phyloP scores from a whole-genome alignment of 148 eudicot species.

The Rhododendron henanense region DNA sequence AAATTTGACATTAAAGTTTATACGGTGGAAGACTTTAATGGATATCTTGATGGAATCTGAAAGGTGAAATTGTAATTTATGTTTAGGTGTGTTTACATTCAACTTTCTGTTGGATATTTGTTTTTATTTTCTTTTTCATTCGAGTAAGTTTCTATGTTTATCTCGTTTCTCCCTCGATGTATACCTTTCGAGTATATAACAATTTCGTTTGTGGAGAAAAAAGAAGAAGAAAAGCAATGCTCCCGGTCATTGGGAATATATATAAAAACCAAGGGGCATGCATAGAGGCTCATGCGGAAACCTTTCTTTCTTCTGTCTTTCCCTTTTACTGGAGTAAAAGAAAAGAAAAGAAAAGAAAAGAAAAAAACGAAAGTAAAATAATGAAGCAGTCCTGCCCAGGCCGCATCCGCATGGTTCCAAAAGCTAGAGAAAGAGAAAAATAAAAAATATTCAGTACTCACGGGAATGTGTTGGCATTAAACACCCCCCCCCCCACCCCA shows the following conservation, averaged over 20 bases:
- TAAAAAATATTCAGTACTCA: not conserved
- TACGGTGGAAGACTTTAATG: no score
- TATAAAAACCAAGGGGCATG: not conserved
- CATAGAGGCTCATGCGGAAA: not conserved
- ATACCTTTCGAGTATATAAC: no score
- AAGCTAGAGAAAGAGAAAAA: not conserved
- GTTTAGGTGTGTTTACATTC: no score
- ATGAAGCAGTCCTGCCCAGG: not conserved
- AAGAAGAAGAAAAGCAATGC: not conserved
- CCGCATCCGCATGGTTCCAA: not conserved
- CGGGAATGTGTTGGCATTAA: conserved; percentile 5
- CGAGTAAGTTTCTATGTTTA: no score
- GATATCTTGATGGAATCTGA: no score
- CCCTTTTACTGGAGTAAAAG: not conserved
- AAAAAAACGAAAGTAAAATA: not conserved
- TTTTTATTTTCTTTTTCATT: no score
- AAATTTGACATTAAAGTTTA: no score
- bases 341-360: not conserved
- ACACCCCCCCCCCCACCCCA: not conserved
- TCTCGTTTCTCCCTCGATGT: no score
- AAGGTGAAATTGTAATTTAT: no score
- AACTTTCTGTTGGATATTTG: no score
- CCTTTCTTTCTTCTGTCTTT: conserved; percentile 6
- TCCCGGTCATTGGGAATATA: not conserved
- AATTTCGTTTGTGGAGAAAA: no score